Base-by-base conservation (phyloP, 2,329 filamentous ascomycete genomes). In the Monilinia fructigena region DNA sequence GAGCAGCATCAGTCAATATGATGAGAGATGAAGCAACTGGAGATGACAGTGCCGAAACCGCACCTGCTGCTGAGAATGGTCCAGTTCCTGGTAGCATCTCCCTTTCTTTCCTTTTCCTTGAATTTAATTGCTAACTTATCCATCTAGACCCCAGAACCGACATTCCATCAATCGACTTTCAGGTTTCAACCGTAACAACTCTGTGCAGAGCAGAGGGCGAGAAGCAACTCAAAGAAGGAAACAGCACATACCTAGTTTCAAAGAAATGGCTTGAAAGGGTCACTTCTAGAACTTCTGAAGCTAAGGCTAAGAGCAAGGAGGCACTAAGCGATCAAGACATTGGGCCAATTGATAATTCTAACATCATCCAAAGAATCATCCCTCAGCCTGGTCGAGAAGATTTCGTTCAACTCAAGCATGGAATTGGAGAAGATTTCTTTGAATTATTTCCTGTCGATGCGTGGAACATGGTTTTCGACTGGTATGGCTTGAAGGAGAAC, bases 321-420 rank as follows among this genome's bases (percentile, higher is more conserved):
- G 83, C 84, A 12, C 75, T 82, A 14, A 42, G 40, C 16, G 83
- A 88, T 67, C 86, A 85, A 8, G 83, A 86, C 5, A 72, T 79
- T 10, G 93, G 93, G 1, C 90, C 91, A 0, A 85, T 98, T 42
- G 92, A 97, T 80, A 97, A 97, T 75, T 87, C 90, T 0, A 90
- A 93, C 74, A 88, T 97, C 68, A 86, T 93, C 62, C 81, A 88
- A 67, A 83, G 88, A 69, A 81, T 83, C 47, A 80, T 88, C 66
- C 78, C 77, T 60, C 83, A 86, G 67, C 78, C 81, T 12, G 76
- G 76, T 23, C 80, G 79, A 58, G 78, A 79, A 18, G 80, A 83
- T 20, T 96, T 93, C 73, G 85, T 94, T 42, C 88, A 90, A 3
- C 82, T 98, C 55, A 90, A 88, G 71, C 85, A 85, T 1, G 91